Conservation (phyloP, 208 protist genomes). For the Leishmania arabica region DNA sequence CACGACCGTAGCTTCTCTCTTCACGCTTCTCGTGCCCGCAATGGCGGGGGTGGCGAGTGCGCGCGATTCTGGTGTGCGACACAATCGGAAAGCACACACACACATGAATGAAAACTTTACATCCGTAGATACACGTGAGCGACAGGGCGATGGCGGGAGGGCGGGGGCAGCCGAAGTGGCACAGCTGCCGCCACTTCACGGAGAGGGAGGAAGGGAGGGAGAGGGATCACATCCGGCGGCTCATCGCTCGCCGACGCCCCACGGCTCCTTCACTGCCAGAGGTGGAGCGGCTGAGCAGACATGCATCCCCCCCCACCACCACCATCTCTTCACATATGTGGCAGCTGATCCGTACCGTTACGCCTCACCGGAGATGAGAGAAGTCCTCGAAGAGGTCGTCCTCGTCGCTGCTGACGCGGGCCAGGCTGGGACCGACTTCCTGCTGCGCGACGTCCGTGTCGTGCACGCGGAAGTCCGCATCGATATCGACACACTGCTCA, state of each 20-base stretch:
- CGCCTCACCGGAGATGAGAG: constrained; percentile 69
- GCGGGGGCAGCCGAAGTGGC: background rate
- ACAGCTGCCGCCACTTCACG: background rate
- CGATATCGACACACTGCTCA: constrained; percentile 94
- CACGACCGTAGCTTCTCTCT: background rate
- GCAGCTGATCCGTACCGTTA: background rate
- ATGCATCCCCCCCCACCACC: background rate
- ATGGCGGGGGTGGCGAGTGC: background rate
- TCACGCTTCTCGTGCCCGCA: background rate
- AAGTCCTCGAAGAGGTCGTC: constrained; percentile 92
- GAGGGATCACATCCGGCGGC: background rate
- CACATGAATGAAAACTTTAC: background rate
- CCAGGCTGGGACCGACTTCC: constrained; percentile 51
- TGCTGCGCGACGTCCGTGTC: constrained; percentile 61
- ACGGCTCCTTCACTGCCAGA: background rate
- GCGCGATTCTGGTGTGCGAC: background rate
- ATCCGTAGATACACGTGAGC: background rate
- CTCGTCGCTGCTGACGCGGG: constrained; percentile 57
- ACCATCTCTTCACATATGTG: background rate
- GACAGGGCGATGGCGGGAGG: background rate
- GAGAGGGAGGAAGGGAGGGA: background rate
- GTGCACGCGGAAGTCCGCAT: constrained; percentile 93
- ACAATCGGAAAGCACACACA: background rate
- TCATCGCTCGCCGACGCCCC: background rate
- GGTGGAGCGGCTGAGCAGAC: background rate